Conservation (phyloP, 2,329 filamentous ascomycete species). For the Tolypocladium paradoxum region DNA sequence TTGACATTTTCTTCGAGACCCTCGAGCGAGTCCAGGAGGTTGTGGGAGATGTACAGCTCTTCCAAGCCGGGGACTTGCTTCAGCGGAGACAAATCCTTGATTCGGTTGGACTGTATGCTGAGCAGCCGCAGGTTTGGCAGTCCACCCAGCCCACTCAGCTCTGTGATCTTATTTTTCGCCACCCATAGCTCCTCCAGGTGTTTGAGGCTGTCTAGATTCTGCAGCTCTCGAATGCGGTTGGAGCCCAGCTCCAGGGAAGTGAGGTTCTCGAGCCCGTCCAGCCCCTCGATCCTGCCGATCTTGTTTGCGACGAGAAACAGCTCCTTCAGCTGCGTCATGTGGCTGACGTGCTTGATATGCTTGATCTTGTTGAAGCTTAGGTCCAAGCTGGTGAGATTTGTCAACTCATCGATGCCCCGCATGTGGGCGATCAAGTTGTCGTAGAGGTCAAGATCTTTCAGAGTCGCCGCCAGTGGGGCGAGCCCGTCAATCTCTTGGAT, state of each 20-base stretch:
- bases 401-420: conserved; percentile 68
- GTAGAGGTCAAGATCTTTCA: conserved; percentile 87
- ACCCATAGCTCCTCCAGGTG: conserved; percentile 84
- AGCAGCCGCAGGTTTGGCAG: conserved; percentile 76
- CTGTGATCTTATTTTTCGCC: conserved; percentile 91
- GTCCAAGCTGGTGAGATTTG: conserved; percentile 68
- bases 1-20: conserved; percentile 58
- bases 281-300: conserved; percentile 74
- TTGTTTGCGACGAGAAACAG: conserved; percentile 93
- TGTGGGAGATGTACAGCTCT: conserved; percentile 94
- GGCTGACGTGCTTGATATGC: conserved; percentile 81
- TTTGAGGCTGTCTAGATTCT: conserved; percentile 69
- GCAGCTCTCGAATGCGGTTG: conserved; percentile 81
- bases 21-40: conserved; percentile 67
- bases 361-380: conserved; percentile 99
- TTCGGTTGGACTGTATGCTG: conserved; percentile 90
- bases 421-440: conserved; percentile 90
- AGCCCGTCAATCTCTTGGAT: conserved; percentile 75
- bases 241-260: conserved; percentile 83
- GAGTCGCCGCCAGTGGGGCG: conserved; percentile 47
- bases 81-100: conserved; percentile 67
- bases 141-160: conserved; percentile 64
- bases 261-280: conserved; percentile 64
- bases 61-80: conserved; percentile 65
- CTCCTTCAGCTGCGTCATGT: conserved; percentile 68